Conservation (phyloP, 164 flowering plant genomes). For the Magnolia officinalis region DNA sequence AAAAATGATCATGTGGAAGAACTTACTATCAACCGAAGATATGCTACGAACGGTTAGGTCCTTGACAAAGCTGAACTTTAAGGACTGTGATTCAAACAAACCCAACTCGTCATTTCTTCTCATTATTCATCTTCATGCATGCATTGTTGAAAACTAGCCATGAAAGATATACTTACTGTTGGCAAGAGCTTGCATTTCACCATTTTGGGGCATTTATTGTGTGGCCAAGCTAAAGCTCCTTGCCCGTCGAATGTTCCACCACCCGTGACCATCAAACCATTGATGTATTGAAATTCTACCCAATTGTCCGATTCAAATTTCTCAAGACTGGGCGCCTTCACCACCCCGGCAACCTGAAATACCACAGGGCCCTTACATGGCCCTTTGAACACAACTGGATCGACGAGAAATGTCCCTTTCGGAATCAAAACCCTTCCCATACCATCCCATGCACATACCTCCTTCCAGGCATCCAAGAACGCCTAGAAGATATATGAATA, state of each 20-base stretch:
- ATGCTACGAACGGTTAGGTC: slow-evolving; percentile 12
- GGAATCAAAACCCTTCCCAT: not conserved
- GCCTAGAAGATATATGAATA: slow-evolving; percentile 5
- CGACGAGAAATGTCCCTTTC: not conserved
- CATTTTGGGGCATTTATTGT: slow-evolving; percentile 20
- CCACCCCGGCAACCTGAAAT: not conserved
- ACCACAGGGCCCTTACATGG: slow-evolving; percentile 1
- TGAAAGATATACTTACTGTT: slow-evolving; percentile 13
- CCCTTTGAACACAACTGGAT: not conserved
- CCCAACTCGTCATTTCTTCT: too few relatives aligned
- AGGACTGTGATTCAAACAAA: slow-evolving; percentile 9
- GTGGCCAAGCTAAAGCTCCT: slow-evolving; percentile 29
- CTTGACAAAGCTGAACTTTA: slow-evolving; percentile 24
- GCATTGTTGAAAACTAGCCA: too few relatives aligned
- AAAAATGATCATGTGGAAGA: slow-evolving; percentile 27
- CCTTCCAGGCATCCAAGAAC: slow-evolving; percentile 10
- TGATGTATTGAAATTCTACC: slow-evolving; percentile 22
- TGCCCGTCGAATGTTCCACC: slow-evolving; percentile 33
- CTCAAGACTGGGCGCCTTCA: slow-evolving; percentile 4
- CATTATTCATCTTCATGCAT: too few relatives aligned
- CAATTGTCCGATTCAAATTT: slow-evolving; percentile 12
- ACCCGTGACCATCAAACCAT: slow-evolving; percentile 16
- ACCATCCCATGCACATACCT: slow-evolving; percentile 8
- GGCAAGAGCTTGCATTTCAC: slow-evolving; percentile 22
- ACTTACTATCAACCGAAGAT: slow-evolving; percentile 27